Evolutionary conservation across 164 flowering plant genomes (phyloP).

Genomic region (Malania oleifera): DNA sequence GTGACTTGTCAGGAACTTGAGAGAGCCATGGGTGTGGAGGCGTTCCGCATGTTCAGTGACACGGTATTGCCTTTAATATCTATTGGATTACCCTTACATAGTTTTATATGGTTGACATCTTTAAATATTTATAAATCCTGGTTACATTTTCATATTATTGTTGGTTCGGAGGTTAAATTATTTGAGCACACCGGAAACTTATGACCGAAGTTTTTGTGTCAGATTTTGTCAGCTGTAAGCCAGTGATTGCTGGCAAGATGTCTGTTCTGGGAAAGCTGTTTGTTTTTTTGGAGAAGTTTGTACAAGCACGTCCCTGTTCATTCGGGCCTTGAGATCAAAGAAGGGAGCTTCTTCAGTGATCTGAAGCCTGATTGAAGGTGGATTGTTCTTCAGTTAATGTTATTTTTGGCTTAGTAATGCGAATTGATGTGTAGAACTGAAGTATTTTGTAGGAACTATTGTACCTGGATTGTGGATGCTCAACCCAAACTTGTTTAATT

Average conservation of each 20-base stretch:
- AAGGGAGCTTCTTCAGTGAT: no score
- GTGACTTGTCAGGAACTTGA: conserved; percentile 50
- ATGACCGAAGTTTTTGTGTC: conserved; percentile 5
- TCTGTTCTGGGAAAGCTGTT: not conserved
- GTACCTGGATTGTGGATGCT: no score
- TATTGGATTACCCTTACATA: no score
- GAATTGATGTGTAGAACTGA: no score
- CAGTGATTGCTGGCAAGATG: conserved; percentile 11
- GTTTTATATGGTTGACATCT: not conserved
- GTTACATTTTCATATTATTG: not conserved
- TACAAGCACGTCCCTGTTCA: not conserved
- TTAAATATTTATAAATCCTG: not conserved
- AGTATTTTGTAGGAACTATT: no score
- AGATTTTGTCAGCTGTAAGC: conserved; percentile 41
- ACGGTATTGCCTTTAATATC: conserved; percentile 38
- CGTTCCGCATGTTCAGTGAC: conserved; percentile 53
- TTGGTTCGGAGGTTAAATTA: not conserved
- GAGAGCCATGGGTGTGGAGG: conserved; percentile 57
- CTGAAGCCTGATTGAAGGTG: no score
- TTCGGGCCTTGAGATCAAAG: not conserved
- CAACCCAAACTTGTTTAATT: no score
- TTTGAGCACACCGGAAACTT: not conserved
- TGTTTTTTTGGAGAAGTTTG: not conserved
- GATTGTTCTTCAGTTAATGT: no score
- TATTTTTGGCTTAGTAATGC: no score